Conservation (phyloP, 78 protist genomes). For the Pigoraptor vietnamica region DNA sequence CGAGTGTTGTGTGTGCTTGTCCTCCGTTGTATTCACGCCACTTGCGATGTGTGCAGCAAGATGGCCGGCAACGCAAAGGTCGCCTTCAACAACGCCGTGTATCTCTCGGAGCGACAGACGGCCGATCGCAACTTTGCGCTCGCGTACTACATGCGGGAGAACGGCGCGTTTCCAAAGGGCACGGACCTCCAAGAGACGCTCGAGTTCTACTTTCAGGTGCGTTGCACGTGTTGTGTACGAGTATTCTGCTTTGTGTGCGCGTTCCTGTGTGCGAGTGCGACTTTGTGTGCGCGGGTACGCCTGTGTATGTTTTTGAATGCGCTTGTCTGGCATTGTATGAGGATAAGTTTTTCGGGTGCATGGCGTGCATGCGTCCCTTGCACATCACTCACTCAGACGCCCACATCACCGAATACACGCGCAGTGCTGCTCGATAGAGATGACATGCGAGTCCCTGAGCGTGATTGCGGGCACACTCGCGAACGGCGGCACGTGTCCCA, state of each 20-base stretch:
- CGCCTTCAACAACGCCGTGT: conserved; percentile 24
- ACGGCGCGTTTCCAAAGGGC: conserved; percentile 13
- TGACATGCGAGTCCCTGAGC: conserved; percentile 8
- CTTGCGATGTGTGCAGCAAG: background rate
- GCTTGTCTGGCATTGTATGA: too few relatives aligned
- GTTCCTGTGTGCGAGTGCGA: too few relatives aligned
- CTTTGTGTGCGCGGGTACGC: too few relatives aligned
- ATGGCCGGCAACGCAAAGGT: background rate
- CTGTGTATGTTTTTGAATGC: too few relatives aligned
- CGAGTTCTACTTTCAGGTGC: conserved; percentile 43
- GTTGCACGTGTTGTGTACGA: too few relatives aligned
- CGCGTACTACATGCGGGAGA: background rate
- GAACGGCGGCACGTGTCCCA: conserved; percentile 54
- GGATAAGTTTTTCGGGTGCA: too few relatives aligned
- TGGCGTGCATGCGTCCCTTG: too few relatives aligned
- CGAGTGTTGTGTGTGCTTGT: too few relatives aligned
- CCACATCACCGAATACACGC: too few relatives aligned
- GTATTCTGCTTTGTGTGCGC: too few relatives aligned
- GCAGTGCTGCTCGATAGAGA: background rate
- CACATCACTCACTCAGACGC: too few relatives aligned
- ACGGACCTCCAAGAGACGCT: background rate
- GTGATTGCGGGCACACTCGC: conserved; percentile 64
- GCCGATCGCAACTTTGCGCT: conserved; percentile 50
- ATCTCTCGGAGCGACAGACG: conserved; percentile 35
- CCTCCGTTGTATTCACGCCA: too few relatives aligned